A percentile compares a stretch with the other conserved stretches of the same genome.
These are phyloP conservation scores for Colletotrichum sp. DNA, from an alignment of 2,329 filamentous ascomycete genomes.

Conservation along the genomic window DNA sequence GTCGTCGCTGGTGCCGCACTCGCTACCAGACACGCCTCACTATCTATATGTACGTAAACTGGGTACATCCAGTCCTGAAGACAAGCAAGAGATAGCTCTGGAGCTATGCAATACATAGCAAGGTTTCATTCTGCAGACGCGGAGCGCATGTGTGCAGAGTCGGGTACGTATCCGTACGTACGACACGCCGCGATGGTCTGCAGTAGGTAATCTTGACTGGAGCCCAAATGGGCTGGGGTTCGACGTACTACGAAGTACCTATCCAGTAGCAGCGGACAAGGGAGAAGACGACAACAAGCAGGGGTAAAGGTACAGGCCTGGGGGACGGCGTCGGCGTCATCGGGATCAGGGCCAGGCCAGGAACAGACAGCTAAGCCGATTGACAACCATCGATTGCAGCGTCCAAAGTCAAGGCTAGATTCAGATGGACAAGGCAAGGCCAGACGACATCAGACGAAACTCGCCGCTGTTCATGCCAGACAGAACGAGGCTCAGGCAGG, in stretches of 20 bases:
- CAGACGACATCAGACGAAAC: background rate
- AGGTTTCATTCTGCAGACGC: background rate
- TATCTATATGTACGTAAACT: background rate
- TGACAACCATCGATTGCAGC: background rate
- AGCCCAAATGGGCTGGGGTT: background rate
- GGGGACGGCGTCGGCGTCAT: background rate
- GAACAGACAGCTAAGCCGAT: background rate
- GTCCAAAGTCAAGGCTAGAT: background rate
- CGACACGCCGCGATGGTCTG: background rate
- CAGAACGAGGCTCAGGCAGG: background rate
- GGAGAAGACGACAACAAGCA: background rate
- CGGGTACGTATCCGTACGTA: background rate
- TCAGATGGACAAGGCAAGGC: background rate
- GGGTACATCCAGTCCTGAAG: background rate
- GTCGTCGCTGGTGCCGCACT: background rate
- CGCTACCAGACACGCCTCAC: background rate
- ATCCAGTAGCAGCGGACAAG: background rate
- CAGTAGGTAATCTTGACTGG: constrained; percentile 5
- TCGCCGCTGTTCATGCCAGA: background rate
- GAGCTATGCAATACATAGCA: background rate
- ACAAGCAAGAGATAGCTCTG: background rate
- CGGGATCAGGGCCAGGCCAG: background rate
- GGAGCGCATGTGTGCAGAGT: background rate
- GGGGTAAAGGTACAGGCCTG: background rate
- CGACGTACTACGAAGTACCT: no score